Evolutionary conservation across 2,329 filamentous ascomycete species (phyloP), one percentile per base, ranked within the genome.

Genomic region (Diaporthe capsici): DNA sequence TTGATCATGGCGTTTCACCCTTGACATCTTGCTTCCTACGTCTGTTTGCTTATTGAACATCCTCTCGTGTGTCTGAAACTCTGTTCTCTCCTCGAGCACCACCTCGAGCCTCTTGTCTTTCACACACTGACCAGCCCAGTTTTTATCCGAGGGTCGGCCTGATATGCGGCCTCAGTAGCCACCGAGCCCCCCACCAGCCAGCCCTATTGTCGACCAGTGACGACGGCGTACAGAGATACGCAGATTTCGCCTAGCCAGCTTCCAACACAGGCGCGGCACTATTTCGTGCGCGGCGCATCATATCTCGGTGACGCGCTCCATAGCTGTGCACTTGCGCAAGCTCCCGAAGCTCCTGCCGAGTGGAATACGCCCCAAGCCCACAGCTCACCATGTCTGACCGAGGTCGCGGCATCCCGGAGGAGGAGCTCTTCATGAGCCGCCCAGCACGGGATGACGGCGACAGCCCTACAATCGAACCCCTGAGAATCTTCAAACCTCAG

Each of bases 401-500:
- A 77, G 86, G 85, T 79, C 91, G 93, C 82, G 93, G 93, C 80
- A 88, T 93, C 79, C 91, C 93, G 37, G 93, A 95, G 42, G 93
- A 95, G 84, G 95, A 96, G 88, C 93, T 97, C 87, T 96, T 97
- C 86, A 90, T 97, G 84, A 90, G 84, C 82, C 89, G 87, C 70
- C 89, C 88, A n/a, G 82, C 85, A 73, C 86, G 86, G 12, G 77
- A 81, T 12, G 87, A 89, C 63, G 87, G 86, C 82, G 92, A 95
- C 80, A 95, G 94, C 80, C 94, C 95, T 75, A 94, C 94, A 25
- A 90, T 98, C 79, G 94, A 94, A 81, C 95, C 95, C 76, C 85
- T 98, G 84, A 92, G 95, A 81, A 97, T 98, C 83, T 93, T 93
- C 86, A 97, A 97, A 84, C 92, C 93, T 74, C 90, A 92, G 80